phyloP scores from a whole-genome alignment of 805 yeast genomes.

The Henningerozyma blattae region DNA sequence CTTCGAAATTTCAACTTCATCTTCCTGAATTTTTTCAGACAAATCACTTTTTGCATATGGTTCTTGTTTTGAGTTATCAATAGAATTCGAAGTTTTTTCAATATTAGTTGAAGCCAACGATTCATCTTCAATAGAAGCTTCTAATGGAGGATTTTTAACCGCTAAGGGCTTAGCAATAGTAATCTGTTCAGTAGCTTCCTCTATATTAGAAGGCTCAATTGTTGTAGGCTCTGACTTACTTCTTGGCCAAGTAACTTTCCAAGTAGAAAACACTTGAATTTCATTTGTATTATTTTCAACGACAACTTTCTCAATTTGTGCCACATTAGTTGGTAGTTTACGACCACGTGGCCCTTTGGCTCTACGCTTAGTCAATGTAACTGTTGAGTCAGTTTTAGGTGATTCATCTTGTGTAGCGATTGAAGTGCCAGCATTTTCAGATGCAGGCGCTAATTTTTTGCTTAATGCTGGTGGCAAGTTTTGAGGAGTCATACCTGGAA shows the following conservation, averaged over 20 bases:
- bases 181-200: neutral
- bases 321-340: conserved; percentile 44
- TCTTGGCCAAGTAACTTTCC: conserved; percentile 10
- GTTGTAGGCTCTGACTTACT: neutral
- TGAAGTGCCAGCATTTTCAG: neutral
- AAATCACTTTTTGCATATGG: neutral
- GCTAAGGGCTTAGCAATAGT: neutral
- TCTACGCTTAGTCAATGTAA: conserved; percentile 26
- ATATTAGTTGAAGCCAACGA: neutral
- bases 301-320: conserved; percentile 25
- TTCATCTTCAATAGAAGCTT: neutral
- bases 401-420: neutral
- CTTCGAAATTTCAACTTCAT: neutral
- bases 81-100: neutral
- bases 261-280: conserved; percentile 13
- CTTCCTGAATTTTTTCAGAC: neutral
- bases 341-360: conserved; percentile 69
- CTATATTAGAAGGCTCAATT: neutral
- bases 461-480: conserved; percentile 16
- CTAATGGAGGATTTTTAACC: too few relatives aligned
- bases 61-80: neutral
- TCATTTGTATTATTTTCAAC: conserved; percentile 9
- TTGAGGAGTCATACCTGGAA: conserved; percentile 36
- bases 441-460: conserved; percentile 5
- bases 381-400: neutral